Conservation (phyloP, 177 flowering plant genomes). For the Vitis hybrid region DNA sequence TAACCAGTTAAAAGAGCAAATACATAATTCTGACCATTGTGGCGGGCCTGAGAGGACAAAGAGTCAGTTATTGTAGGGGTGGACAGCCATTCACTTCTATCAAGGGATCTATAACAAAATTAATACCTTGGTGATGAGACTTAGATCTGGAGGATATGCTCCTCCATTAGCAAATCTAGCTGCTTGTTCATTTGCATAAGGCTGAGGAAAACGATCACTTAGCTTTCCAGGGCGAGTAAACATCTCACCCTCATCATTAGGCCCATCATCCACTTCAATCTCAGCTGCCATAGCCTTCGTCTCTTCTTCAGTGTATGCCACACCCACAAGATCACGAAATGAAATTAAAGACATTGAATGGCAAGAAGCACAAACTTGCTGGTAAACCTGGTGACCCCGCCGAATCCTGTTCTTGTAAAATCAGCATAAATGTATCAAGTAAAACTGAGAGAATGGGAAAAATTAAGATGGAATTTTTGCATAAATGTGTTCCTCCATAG, state of each 20-base stretch:
- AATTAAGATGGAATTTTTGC: too few relatives aligned
- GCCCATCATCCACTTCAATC: constrained; percentile 82
- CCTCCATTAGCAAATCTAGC: constrained; percentile 85
- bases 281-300: constrained; percentile 80
- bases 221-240: constrained; percentile 76
- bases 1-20: constrained; percentile 76
- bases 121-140: constrained; percentile 68
- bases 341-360: constrained; percentile 72
- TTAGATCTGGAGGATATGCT: constrained; percentile 78
- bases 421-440: too few relatives aligned
- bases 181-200: constrained; percentile 66
- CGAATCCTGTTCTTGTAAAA: constrained; percentile 53
- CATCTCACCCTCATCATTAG: constrained; percentile 86
- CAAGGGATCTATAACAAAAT: not conserved
- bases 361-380: constrained; percentile 78
- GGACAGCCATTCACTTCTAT: not conserved
- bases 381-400: constrained; percentile 78
- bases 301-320: constrained; percentile 78
- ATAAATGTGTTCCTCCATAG: too few relatives aligned
- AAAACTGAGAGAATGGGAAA: too few relatives aligned
- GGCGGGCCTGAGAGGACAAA: constrained; percentile 60
- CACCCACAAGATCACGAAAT: constrained; percentile 78
- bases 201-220: constrained; percentile 69
- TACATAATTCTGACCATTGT: constrained; percentile 78
- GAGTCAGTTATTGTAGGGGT: not conserved